phyloP scores from a whole-genome alignment of 2,329 filamentous ascomycete genomes.

The Talaromyces islandicus region DNA sequence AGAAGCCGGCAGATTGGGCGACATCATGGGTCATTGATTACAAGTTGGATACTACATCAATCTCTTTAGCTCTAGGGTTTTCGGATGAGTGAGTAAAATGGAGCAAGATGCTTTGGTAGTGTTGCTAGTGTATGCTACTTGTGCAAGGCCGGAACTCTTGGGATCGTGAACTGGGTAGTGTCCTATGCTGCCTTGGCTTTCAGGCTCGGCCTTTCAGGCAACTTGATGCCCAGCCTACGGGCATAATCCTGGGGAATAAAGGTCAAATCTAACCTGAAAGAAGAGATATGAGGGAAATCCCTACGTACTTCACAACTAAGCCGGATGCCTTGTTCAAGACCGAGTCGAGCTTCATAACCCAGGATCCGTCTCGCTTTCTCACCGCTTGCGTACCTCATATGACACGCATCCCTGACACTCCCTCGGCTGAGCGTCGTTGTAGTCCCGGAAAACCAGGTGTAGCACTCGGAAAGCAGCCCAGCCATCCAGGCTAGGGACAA shows the following conservation, averaged over 20 bases:
- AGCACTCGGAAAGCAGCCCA: conserved; percentile 42
- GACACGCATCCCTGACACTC: conserved; percentile 50
- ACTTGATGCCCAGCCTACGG: conserved; percentile 21
- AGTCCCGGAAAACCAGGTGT: conserved; percentile 42
- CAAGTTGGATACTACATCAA: background rate
- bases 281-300: background rate
- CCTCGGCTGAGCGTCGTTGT: conserved; percentile 47
- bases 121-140: background rate
- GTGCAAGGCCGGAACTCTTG: background rate
- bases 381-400: conserved; percentile 48
- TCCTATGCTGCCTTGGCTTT: background rate
- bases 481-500: conserved; percentile 42
- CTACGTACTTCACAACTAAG: conserved; percentile 42
- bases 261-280: background rate
- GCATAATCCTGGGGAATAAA: conserved; percentile 25
- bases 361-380: conserved; percentile 47
- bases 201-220: conserved; percentile 9
- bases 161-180: background rate
- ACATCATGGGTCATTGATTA: background rate
- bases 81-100: background rate
- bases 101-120: background rate
- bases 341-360: conserved; percentile 48
- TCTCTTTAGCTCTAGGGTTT: background rate
- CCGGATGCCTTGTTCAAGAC: conserved; percentile 47
- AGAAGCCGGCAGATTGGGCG: background rate